Evolutionary conservation across 2,329 filamentous ascomycete genomes (phyloP), one percentile per base, ranked within the genome.

Genomic region (Acephala macrosclerotiorum): DNA sequence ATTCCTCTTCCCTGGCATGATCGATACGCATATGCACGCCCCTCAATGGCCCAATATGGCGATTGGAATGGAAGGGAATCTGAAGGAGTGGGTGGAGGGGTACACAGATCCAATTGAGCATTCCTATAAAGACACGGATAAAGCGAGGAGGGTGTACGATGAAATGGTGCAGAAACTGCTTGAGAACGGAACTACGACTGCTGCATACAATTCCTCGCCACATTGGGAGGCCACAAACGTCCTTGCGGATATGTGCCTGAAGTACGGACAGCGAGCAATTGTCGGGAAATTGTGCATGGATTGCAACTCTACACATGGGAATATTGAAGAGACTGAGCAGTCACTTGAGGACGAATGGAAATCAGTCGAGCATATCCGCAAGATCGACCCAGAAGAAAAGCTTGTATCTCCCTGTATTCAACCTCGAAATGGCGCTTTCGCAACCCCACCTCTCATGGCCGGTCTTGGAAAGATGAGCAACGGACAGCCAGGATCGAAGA

Each of bases 151-250:
- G 29, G 88, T 96, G 67, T 98, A 97, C 80, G 84, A 85, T 38
- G 89, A 90, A 65, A 91, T 92, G 69, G 86, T 98, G 66, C 83
- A 87, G 18, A 89, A 91, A 58, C 96, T 93, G 0, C 85, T 98
- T 4, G 85, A 91, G 25, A 88, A 97, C 76, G 95, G 95, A 69
- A 97, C 95, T 18, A 98, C 95, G 0, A 94, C 91, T 12, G 93
- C 93, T 8, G 87, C 92, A 20, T 97, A 97, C 84, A 97, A 91
- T 77, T 93, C 94, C 65, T 97, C 95, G 25, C 87, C 93, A 68
- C 90, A 97, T 77, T 91, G 96, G 1, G 83, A 87, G 0, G 89
- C 93, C 1, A 97, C 95, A 11, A 97, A 97, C 75, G 85, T 96
- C 12, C 88, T 98, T 3, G 91, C 94, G 0, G 87, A 92, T 69